Base-by-base conservation (phyloP, 108 stramenopile species). In the Nitzschia inconspicua region DNA sequence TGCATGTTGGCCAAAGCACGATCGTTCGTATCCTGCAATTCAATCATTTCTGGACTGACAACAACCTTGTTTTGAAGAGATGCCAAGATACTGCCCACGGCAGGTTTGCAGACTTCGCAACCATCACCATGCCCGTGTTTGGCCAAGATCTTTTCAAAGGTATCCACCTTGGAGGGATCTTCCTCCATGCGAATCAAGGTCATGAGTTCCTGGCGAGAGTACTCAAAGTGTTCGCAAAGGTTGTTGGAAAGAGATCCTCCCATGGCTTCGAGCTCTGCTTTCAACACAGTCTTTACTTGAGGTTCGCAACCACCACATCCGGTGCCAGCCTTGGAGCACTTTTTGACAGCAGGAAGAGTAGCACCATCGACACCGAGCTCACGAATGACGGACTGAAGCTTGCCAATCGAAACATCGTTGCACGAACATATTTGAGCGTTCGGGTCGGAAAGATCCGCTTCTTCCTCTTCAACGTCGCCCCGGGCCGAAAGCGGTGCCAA, bases 271-370 rank as follows among this genome's bases (percentile, higher is more conserved):
- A 96, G 77, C 50, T 90, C 91, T 19, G 79, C 76, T 22, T 50
- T 63, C 46, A 96, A 68, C 24, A 95, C 74, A 22, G 61, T 58
- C 66, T 95, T 92, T 2, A 96, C 89, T 44, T 88, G 70, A 10
- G 91, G 88, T 62, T 96, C 91, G 60, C 95, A 96, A 24, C 95
- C 95, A 42, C 95, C 95, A 60, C 95, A 96, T 34, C 93, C 92
- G 37, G 91, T 88, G 30, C 93, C 93, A 36, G 95, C 95, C 57
- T 80, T 78, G 47, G 88, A 88, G 73, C 80, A 88, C 26, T 78
- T 73, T 73, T 91, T 94, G 53, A 94, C 83, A n/a, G 57, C 79
- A 18, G 85, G 57, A 49, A 84, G 56, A 7, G 73, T 82, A 16
- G 90, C 89, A 31, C 63, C 70, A 8, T 87, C 83, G 10, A 91